phyloP scores from a whole-genome alignment of 2,329 filamentous ascomycete genomes.

The Sarocladium oryzae region DNA sequence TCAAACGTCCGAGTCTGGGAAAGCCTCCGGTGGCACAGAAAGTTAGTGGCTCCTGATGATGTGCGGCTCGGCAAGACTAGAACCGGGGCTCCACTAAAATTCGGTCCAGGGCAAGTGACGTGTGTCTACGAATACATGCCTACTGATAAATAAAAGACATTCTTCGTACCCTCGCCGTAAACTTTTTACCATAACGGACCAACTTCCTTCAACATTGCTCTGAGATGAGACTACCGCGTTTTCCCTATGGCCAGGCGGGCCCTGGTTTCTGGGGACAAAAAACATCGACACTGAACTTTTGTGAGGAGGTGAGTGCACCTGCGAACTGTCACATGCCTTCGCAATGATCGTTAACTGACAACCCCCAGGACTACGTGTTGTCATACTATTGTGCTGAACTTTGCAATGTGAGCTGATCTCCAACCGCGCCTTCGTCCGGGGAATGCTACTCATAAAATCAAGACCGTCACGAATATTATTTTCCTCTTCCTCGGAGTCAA shows the following conservation, averaged over 20 bases:
- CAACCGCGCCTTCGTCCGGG: neutral
- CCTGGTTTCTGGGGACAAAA: conserved; percentile 61
- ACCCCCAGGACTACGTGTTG: conserved; percentile 54
- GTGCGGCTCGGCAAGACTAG: neutral
- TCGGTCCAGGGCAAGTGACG: neutral
- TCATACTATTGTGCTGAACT: conserved; percentile 72
- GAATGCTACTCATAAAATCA: neutral
- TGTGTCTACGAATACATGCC: neutral
- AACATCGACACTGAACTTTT: conserved; percentile 71
- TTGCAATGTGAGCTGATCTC: conserved; percentile 46
- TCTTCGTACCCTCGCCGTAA: neutral
- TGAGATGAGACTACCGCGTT: conserved; percentile 1
- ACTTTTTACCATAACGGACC: too few relatives aligned
- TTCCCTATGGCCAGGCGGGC: conserved; percentile 7
- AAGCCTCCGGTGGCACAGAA: neutral
- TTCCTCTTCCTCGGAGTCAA: conserved; percentile 74
- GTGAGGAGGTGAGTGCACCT: conserved; percentile 60
- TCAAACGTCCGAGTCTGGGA: too few relatives aligned
- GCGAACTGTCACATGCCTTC: neutral
- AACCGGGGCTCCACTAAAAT: neutral
- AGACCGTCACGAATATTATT: conserved; percentile 73
- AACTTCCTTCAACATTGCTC: neutral
- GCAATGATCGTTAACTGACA: neutral
- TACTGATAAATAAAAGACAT: neutral
- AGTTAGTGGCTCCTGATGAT: too few relatives aligned